Percentiles rank a stretch among this genome's conserved stretches.
Evolutionary conservation across 139 green algal genomes (phyloP).

Genomic region (Tetraselmis striata): DNA sequence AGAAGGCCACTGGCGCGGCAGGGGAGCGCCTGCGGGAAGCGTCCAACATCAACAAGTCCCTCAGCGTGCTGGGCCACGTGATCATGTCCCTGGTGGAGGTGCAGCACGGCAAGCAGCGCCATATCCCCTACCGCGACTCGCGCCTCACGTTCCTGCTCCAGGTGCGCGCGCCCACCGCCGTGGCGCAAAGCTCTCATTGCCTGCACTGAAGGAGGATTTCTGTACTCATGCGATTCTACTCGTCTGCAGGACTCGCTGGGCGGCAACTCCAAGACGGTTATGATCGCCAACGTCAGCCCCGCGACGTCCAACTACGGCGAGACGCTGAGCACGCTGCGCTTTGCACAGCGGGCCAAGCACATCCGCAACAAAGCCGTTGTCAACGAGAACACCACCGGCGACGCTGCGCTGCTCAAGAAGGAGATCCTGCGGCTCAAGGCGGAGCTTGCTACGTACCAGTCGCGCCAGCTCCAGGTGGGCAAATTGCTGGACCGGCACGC

Average conservation of each 20-base stretch:
- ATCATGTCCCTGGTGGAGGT: conserved; percentile 78
- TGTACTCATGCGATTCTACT: too few relatives aligned
- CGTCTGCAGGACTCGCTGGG: conserved; percentile 86
- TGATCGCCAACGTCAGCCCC: conserved; percentile 85
- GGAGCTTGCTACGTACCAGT: conserved; percentile 1
- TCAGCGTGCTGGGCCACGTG: conserved; percentile 87
- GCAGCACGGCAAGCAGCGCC: conserved; percentile 43
- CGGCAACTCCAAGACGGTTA: conserved; percentile 90
- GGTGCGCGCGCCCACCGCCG: conserved; percentile 26
- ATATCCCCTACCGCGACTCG: conserved; percentile 94
- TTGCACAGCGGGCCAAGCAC: conserved; percentile 80
- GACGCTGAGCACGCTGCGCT: conserved; percentile 85
- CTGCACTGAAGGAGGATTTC: too few relatives aligned
- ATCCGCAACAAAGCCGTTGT: conserved; percentile 82
- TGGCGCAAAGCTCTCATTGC: too few relatives aligned
- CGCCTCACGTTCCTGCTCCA: conserved; percentile 96
- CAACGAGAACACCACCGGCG: conserved; percentile 58
- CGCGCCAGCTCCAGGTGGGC: too few relatives aligned
- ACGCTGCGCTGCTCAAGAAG: conserved; percentile 35
- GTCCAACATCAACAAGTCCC: conserved; percentile 90
- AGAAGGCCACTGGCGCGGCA: conserved; percentile 54
- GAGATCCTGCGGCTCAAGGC: conserved; percentile 1
- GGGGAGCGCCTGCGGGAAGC: conserved; percentile 90
- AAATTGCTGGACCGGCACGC: too few relatives aligned
- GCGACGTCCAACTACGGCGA: conserved; percentile 49